Conservation (phyloP, 768 basidiomycete genomes). For the Mycena galericulata region DNA sequence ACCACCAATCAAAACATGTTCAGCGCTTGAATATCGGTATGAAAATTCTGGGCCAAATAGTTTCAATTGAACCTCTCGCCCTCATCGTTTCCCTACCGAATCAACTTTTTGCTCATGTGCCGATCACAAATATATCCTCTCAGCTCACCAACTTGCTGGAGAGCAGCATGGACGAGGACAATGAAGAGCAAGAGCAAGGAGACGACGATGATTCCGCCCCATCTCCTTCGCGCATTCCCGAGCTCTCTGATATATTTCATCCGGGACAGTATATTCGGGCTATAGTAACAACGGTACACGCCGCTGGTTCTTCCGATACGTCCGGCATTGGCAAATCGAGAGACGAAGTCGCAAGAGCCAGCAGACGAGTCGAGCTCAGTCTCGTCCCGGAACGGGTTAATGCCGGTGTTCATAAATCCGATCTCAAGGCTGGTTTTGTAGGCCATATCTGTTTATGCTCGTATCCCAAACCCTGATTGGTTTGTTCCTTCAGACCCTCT, state of each 20-base stretch:
- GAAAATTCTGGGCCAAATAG: slow-evolving; percentile 89
- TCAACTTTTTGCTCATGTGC: slow-evolving; percentile 93
- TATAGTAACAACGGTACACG: slow-evolving; percentile 76
- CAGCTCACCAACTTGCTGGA: slow-evolving; percentile 83
- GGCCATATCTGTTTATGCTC: slow-evolving; percentile 48
- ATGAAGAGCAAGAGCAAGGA: slow-evolving; percentile 56
- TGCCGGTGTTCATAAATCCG: slow-evolving; percentile 79
- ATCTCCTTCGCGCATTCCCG: slow-evolving; percentile 62
- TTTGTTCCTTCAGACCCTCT: slow-evolving; percentile 67
- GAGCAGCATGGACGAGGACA: slow-evolving; percentile 65
- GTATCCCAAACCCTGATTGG: slow-evolving; percentile 6
- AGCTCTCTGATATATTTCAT: slow-evolving; percentile 79
- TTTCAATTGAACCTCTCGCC: slow-evolving; percentile 88
- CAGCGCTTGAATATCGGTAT: slow-evolving; percentile 87
- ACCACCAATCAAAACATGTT: slow-evolving; percentile 23
- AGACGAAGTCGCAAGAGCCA: slow-evolving; percentile 75
- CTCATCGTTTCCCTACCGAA: slow-evolving; percentile 95
- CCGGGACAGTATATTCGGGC: slow-evolving; percentile 91
- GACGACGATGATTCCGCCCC: slow-evolving; percentile 61
- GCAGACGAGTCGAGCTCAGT: slow-evolving; percentile 87
- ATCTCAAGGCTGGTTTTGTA: slow-evolving; percentile 82
- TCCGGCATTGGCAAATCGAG: slow-evolving; percentile 70
- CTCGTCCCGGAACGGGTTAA: slow-evolving; percentile 89
- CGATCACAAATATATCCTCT: slow-evolving; percentile 90
- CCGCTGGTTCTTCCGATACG: slow-evolving; percentile 71